These are phyloP conservation scores for Luffa acutangula DNA, from an alignment of 306 rosid genomes.

Conservation along the genomic window DNA sequence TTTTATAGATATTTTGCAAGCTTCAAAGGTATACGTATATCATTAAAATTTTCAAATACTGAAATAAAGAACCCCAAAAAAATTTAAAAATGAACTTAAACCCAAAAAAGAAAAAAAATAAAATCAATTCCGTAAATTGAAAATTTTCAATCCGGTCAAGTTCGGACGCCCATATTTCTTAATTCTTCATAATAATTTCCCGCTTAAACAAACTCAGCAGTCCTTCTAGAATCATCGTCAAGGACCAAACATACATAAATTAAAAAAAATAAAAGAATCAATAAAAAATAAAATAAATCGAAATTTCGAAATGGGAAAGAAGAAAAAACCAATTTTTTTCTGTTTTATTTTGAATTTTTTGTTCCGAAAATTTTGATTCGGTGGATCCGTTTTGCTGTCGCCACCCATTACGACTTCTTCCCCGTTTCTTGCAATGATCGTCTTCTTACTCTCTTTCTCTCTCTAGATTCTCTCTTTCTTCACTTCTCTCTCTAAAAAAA, in stretches of 20 bases:
- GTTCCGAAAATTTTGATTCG: neutral
- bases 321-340: neutral
- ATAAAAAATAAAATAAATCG: neutral
- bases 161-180: neutral
- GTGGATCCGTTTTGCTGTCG: slow-evolving; percentile 24
- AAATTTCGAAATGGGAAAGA: neutral
- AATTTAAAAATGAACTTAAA: no score
- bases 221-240: neutral
- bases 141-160: neutral
- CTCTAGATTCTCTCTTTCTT: slow-evolving; percentile 6
- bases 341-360: neutral
- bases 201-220: neutral
- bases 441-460: slow-evolving; percentile 19
- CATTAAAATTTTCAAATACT: no score
- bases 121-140: neutral
- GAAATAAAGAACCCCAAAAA: no score
- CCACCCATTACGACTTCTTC: slow-evolving; percentile 52
- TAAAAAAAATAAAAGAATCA: no score
- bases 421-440: slow-evolving; percentile 31
- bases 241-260: neutral
- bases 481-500: slow-evolving; percentile 4
- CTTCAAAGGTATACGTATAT: no score
- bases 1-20: no score
- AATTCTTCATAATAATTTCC: neutral
- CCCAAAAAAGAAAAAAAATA: neutral